phyloP scores from a whole-genome alignment of 164 flowering plant genomes.

The Piper betle region DNA sequence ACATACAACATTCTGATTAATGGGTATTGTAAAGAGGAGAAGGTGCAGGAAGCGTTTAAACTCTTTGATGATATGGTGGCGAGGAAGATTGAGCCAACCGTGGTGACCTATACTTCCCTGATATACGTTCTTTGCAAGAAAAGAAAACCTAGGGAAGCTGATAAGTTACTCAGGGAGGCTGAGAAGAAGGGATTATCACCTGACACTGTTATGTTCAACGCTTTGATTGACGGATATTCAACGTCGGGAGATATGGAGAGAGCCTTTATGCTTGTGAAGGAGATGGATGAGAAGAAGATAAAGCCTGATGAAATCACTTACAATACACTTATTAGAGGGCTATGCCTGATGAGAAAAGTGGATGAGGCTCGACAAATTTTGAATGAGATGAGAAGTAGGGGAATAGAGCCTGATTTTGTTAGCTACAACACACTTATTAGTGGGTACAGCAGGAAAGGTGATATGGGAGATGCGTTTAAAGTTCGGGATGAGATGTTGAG shows the following conservation, averaged over 20 bases:
- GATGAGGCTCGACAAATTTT: conserved; percentile 70
- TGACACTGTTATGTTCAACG: conserved; percentile 58
- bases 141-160: conserved; percentile 60
- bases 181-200: conserved; percentile 35
- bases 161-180: conserved; percentile 40
- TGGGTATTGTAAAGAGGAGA: conserved; percentile 55
- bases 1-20: conserved; percentile 79
- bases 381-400: conserved; percentile 57
- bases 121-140: conserved; percentile 47
- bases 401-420: conserved; percentile 63
- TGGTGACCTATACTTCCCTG: conserved; percentile 61
- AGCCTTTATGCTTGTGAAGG: conserved; percentile 32
- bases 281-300: conserved; percentile 51
- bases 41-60: conserved; percentile 48
- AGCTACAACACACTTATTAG: conserved; percentile 79
- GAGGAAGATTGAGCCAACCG: conserved; percentile 50
- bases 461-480: conserved; percentile 51
- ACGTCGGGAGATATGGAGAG: conserved; percentile 24
- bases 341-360: conserved; percentile 52
- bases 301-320: conserved; percentile 72
- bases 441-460: conserved; percentile 76
- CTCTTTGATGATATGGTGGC: conserved; percentile 53
- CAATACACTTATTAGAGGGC: conserved; percentile 77
- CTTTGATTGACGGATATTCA: conserved; percentile 65
- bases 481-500: conserved; percentile 73